These are phyloP conservation scores for Paramyrothecium roridum DNA, from an alignment of 2,329 filamentous ascomycete species.

Conservation along the genomic window DNA sequence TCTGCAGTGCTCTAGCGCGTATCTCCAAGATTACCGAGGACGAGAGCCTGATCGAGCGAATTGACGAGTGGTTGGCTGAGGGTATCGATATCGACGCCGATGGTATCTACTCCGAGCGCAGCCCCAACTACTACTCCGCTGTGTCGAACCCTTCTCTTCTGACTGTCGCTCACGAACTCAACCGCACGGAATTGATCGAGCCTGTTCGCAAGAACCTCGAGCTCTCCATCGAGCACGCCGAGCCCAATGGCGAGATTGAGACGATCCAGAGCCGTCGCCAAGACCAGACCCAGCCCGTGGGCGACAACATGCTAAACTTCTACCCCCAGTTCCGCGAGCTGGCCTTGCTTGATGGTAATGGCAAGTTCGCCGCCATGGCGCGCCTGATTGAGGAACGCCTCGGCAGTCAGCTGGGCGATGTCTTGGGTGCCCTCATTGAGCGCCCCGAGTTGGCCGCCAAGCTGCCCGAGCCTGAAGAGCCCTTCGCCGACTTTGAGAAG, in stretches of 20 bases:
- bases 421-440: constrained; percentile 10
- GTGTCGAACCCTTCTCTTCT: constrained; percentile 13
- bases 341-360: constrained; percentile 9
- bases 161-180: constrained; percentile 12
- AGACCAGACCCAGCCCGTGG: constrained; percentile 10
- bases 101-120: constrained; percentile 15
- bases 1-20: constrained; percentile 12
- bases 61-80: constrained; percentile 14
- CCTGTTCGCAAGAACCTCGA: constrained; percentile 13
- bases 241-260: constrained; percentile 12
- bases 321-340: constrained; percentile 13
- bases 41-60: constrained; percentile 8
- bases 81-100: constrained; percentile 14
- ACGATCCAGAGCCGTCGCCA: constrained; percentile 13
- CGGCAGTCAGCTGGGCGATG: constrained; percentile 9
- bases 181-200: constrained; percentile 8
- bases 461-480: constrained; percentile 9
- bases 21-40: constrained; percentile 11
- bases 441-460: constrained; percentile 8
- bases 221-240: constrained; percentile 11
- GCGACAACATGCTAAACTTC: constrained; percentile 10
- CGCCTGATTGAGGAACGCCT: constrained; percentile 10
- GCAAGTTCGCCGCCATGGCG: constrained; percentile 12
- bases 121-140: constrained; percentile 12
- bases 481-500: constrained; percentile 12